Evolutionary conservation across 495 filamentous ascomycete species (phyloP).

Genomic region (Penicillium flavigenum): DNA sequence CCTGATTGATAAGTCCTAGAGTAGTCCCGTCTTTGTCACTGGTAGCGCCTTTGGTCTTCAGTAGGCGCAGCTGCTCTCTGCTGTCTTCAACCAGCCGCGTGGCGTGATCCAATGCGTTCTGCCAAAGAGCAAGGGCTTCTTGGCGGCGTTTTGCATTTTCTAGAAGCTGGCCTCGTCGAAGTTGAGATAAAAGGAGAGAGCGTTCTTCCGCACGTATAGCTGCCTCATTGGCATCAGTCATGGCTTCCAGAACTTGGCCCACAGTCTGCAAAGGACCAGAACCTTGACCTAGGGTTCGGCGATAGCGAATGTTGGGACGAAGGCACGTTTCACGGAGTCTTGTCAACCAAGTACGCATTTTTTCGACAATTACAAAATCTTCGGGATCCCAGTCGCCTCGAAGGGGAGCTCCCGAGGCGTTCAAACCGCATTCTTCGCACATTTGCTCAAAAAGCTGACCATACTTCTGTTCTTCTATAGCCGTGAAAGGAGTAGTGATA

Average conservation of each 20-base stretch:
- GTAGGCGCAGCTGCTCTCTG: conserved; percentile 54
- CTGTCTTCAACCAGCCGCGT: conserved; percentile 60
- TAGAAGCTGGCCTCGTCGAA: conserved; percentile 70
- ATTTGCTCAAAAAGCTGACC: conserved; percentile 68
- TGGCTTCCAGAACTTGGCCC: conserved; percentile 76
- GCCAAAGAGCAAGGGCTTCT: conserved; percentile 68
- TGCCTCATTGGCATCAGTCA: conserved; percentile 79
- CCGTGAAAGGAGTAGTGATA: conserved; percentile 83
- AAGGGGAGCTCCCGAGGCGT: conserved; percentile 60
- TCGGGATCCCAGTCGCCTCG: conserved; percentile 62
- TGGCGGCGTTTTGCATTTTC: conserved; percentile 58
- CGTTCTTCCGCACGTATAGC: conserved; percentile 66
- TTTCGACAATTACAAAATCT: conserved; percentile 53
- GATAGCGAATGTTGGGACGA: conserved; percentile 77
- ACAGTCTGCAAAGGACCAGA: conserved; percentile 73
- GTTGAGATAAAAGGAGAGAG: conserved; percentile 54
- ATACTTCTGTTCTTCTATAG: conserved; percentile 88
- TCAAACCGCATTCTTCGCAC: conserved; percentile 64
- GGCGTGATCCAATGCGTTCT: conserved; percentile 54
- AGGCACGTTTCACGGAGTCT: conserved; percentile 79
- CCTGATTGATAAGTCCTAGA: conserved; percentile 25
- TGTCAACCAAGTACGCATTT: conserved; percentile 68
- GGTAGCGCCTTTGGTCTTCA: conserved; percentile 21
- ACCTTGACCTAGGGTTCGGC: conserved; percentile 62
- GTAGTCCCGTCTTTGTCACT: conserved; percentile 14